phyloP scores from a whole-genome alignment of 1,139 yeast genomes.

The Suhomyces wounanorum region DNA sequence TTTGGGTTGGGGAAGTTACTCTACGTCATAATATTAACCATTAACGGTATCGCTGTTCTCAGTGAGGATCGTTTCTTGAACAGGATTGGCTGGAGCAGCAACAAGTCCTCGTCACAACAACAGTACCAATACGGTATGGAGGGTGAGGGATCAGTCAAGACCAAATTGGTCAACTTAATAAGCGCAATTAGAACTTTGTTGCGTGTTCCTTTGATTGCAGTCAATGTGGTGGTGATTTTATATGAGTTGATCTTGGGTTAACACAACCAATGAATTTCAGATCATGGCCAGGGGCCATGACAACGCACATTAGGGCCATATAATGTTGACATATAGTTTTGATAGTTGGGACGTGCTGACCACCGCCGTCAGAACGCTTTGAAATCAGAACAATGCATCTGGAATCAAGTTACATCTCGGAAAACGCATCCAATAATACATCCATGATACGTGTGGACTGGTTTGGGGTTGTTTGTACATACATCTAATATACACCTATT shows the following conservation, averaged over 20 bases:
- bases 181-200: slow-evolving; percentile 74
- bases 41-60: slow-evolving; percentile 77
- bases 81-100: slow-evolving; percentile 54
- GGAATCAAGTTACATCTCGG: too few relatives aligned
- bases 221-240: slow-evolving; percentile 65
- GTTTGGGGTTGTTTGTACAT: slow-evolving; percentile 1
- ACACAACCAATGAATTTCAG: slow-evolving; percentile 4
- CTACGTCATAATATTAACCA: slow-evolving; percentile 64
- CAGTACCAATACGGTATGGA: slow-evolving; percentile 31
- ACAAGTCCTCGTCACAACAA: slow-evolving; percentile 22
- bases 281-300: neutral
- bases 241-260: slow-evolving; percentile 78
- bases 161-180: slow-evolving; percentile 62
- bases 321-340: too few relatives aligned
- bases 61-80: slow-evolving; percentile 82
- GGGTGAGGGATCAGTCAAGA: slow-evolving; percentile 50
- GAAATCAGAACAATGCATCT: too few relatives aligned
- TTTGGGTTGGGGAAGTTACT: slow-evolving; percentile 73
- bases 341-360: too few relatives aligned
- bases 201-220: slow-evolving; percentile 71
- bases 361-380: too few relatives aligned
- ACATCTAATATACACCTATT: slow-evolving; percentile 7
- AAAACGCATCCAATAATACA: neutral
- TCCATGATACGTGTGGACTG: neutral
- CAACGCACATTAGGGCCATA: neutral